Evolutionary conservation across 345 rosid genomes (phyloP), one percentile per base, ranked within the genome.

Genomic region (Bruguiera gymnorhiza): DNA sequence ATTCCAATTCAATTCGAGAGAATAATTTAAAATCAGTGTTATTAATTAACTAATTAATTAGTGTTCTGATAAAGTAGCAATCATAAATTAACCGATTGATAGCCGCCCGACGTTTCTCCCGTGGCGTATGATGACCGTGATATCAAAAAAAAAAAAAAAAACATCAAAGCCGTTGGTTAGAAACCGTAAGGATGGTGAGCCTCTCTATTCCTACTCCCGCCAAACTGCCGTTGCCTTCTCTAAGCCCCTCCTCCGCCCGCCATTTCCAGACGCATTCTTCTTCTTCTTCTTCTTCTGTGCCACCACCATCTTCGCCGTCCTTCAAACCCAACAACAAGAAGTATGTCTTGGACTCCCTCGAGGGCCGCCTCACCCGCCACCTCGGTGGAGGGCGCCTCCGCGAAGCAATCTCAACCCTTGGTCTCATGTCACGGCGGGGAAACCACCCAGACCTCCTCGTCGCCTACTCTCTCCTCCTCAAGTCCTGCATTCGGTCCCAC

Each of bases 391-490:
- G 86, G 60, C 82, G 66, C 60, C 83, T 91, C 64, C 85, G 67
- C 5, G 78, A 86, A 70, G 89, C 95, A 34, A 51, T 89, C 66
- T 83, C 83, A 3, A 70, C 83, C 68, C 89, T 87, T 5, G 76
- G 86, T 30, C 76, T 85, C 73, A 77, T 80, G 83, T 59, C 80
- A 63, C 77, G 75, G 34, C 56, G 67, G 8, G 85, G 86, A 6
- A 66, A 77, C 29, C 74, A 70, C 13, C 83, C 87, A 0, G 95
- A 86, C 75, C 83, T 84, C 27, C 84, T 84, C 24, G 20, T 71
- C 75, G 82, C 92, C 6, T 87, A 82, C 82, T 83, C 92, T 6
- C 74, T 80, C 6, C 91, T 91, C 76, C 97, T 91, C 81, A 91
- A 88, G 52, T 78, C 88, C 48, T 87, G 97, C 79, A 87, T 88